Base-by-base conservation (phyloP, 2,329 filamentous ascomycete species). In the Lachnellula suecica region DNA sequence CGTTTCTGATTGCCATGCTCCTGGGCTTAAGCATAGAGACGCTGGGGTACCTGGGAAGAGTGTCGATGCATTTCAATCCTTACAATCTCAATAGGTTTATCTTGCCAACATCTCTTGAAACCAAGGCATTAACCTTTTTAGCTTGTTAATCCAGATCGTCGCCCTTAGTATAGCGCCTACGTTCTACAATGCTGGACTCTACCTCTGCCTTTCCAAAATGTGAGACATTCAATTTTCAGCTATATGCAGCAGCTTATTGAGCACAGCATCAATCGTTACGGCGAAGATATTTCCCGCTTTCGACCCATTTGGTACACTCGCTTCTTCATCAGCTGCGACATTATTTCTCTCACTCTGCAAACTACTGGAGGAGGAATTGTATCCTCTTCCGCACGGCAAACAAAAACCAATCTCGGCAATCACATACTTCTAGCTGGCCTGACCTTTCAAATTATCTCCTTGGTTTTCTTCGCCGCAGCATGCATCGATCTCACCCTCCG, bases 151-250 rank as follows among this genome's bases (percentile, higher is more conserved):
- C n/a, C 80, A 84, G 63, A 76, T 83, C 24, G 74, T 78, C 63
- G 79, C 76, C 56, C 71, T 87, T 50, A 86, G 82, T 8, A 76
- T 85, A 48, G 83, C 72, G 0, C 83, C 84, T 0, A 82, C 82
- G 3, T 85, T 85, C 63, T 72, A 85, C 63, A 76, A 79, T 11
- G 83, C 82, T 1, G 79, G 74, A 2, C 75, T 87, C 43, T 87
- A 87, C 61, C 70, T 87, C 49, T 83, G 79, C 52, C 71, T 85
- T 25, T 63, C 72, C 4, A 66, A 41, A 17, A 54, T 51, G n/a
- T n/a, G n/a, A n/a, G n/a, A n/a, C n/a, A n/a, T n/a, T n/a, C n/a
- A n/a, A n/a, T n/a, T n/a, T n/a, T n/a, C n/a, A n/a, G n/a, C n/a
- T n/a, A n/a, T n/a, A n/a, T n/a, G n/a, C n/a, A n/a, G n/a, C n/a